Base-by-base conservation (phyloP, 345 rosid species). In the Heritiera fomes region DNA sequence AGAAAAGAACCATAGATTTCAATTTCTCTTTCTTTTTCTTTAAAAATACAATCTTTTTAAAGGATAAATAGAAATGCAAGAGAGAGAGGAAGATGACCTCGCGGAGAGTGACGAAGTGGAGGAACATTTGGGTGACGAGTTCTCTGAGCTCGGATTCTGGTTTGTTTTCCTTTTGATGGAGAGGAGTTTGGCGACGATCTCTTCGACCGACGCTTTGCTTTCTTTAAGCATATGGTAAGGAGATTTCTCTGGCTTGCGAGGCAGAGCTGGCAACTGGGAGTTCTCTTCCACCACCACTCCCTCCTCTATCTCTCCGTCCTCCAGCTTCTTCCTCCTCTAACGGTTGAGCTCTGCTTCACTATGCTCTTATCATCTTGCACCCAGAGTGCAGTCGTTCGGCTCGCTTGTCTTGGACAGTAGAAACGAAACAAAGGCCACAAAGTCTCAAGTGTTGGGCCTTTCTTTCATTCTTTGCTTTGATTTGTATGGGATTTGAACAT, bases 221-320 rank as follows among this genome's bases (percentile, higher is more conserved):
- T 94, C 97, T 64, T 81, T 83, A 8, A 96, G 93, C 78, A 86
- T 75, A 56, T 94, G 95, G 61, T 87, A 86, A 28, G 95, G 82
- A 1, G 91, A 91, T 68, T 87, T 95, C 73, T 40, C 86, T 3
- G 77, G 75, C 80, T 85, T 83, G 1, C 74, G 77, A 56, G 87
- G 84, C 10, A 83, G 83, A 20, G 61, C 64, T 43, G 82, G 20
- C 23, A 58, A 32, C 47, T 79, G 78, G 1, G 68, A 46, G 18
- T 79, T 85, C 30, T 82, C 86, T 8, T 89, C 88, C 76, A 86
- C 82, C 69, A 85, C 81, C 84, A 90, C 86, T 73, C 84, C 92
- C 76, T 89, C 97, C 60, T 92, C 98, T 77, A 92, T 96, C 87
- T 93, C 96, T 77, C 94, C 99, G 93, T 94, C 99, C 80, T 92